These are phyloP conservation scores for Penicillium sp. DNA, from an alignment of 2,329 filamentous ascomycete genomes.

Conservation along the genomic window DNA sequence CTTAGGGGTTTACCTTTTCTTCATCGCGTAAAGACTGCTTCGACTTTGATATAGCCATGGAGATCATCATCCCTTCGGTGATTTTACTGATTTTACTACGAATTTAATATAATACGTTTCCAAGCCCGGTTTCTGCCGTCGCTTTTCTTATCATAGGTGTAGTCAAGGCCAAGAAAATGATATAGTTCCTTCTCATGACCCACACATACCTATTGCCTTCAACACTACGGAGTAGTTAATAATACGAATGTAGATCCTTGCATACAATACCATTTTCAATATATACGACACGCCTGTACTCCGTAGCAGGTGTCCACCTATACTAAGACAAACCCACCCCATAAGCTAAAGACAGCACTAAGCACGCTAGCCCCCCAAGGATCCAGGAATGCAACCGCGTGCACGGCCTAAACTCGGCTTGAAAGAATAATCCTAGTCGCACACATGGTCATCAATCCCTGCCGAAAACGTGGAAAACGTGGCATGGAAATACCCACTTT, in stretches of 20 bases:
- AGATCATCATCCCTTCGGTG: too few relatives aligned
- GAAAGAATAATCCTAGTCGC: neutral
- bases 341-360: neutral
- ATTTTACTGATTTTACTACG: too few relatives aligned
- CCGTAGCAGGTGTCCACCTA: neutral
- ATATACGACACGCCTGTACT: neutral
- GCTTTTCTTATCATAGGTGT: too few relatives aligned
- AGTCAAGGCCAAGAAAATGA: neutral
- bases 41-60: too few relatives aligned
- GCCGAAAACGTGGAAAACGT: neutral
- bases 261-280: neutral
- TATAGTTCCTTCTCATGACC: too few relatives aligned
- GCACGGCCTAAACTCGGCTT: slow-evolving; percentile 3
- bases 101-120: too few relatives aligned
- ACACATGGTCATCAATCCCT: neutral
- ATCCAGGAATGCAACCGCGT: neutral
- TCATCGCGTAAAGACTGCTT: too few relatives aligned
- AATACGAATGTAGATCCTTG: neutral
- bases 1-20: too few relatives aligned
- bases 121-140: too few relatives aligned
- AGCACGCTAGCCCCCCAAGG: neutral
- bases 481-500: neutral
- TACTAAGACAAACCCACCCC: neutral
- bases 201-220: neutral
- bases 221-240: too few relatives aligned